Base-by-base conservation (phyloP, 148 eudicot genomes). In the Fagopyrum esculentum region DNA sequence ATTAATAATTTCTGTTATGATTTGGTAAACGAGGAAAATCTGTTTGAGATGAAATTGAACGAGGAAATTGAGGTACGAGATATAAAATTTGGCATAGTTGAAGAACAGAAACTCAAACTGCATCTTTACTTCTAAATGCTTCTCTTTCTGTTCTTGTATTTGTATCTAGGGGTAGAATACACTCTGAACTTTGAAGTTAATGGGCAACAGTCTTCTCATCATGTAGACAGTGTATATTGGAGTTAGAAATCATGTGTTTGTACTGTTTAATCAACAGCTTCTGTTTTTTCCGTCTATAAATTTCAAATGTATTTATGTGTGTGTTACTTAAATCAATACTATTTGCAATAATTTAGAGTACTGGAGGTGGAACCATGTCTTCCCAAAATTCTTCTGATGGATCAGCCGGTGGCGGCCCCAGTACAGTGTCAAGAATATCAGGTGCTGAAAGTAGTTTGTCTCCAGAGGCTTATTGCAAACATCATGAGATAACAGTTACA, bases 401-500 rank as follows among this genome's bases (percentile, higher is more conserved):
- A 77, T 76, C 80, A 6, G 78, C 56, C 40, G 76, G 56, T 78
- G 78, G 75, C 60, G 85, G 77, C 47, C 76, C 82, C 63, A 76
- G 77, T 77, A 75, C 70, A 59, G 84, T 73, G 6, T 77, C 72
- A 72, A 84, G 74, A 68, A 60, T 85, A 16, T 52, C 82, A 72
- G 79, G 76, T 78, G 75, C 74, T 48, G 89, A 81, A 63, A 79
- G 79, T 82, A 83, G 82, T 72, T 50, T 85, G 77, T 95, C 98
- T 57, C 81, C 90, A 5, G 97, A 92, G 59, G 80, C 89, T 61
- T 95, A 92, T 79, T 88, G 97, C 26, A 88, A 84, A 45, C 81
- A 71, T 45, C 97, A 95, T 82, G 98, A 95, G 80, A 95, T 95
- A 50, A 81, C 91, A 77, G 96, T 95, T 74, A 72, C 88, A 15